Evolutionary conservation across 2,329 filamentous ascomycete species (phyloP), one percentile per base, ranked within the genome.

Genomic region (Venturia asperata): DNA sequence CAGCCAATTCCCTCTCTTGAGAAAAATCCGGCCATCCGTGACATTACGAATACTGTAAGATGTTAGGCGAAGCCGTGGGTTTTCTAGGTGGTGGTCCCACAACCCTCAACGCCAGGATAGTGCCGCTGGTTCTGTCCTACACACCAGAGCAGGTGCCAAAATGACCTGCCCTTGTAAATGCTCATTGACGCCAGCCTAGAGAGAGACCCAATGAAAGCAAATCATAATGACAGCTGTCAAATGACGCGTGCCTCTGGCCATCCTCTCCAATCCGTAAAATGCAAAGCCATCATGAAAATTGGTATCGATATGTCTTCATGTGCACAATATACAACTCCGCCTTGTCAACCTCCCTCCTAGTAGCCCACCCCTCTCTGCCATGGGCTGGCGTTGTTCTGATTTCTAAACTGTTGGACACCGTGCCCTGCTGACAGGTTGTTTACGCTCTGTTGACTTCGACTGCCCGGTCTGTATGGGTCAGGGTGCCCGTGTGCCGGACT

Each of bases 351-450:
- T 21, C 19, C 1, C 17, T 34, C 60, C 45, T 87, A 85, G 70
- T 87, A 87, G 56, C 85, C 85, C 41, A 85, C 85, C 55, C 85
- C 85, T 72, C 85, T 76, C 75, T 87, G 85, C 85, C 85, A 87
- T 64, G 85, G 84, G 75, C 83, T 86, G 45, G 81, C 74, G 71
- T 80, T 85, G 71, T 83, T 82, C 69, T 81, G 78, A 68, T 77
- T 70, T 67, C 81, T 74, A 70, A 77, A 80, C 61, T 76, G 74
- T 67, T 73, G 45, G 71, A 67, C 60, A 71, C 62, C 68, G 69
- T 71, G 61, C 67, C 70, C 62, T 72, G 70, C 39, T 74, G 74
- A 45, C 73, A 72, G 24, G 73, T 71, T 60, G 70, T 73, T 64
- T 72, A 72, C 66, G 37, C 60, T 47, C 61, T 62, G 61, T 62